Percentiles rank a stretch among this genome's conserved stretches.
Conservation (phyloP, 108 stramenopile genomes). For the Skeletonema costatum region DNA sequence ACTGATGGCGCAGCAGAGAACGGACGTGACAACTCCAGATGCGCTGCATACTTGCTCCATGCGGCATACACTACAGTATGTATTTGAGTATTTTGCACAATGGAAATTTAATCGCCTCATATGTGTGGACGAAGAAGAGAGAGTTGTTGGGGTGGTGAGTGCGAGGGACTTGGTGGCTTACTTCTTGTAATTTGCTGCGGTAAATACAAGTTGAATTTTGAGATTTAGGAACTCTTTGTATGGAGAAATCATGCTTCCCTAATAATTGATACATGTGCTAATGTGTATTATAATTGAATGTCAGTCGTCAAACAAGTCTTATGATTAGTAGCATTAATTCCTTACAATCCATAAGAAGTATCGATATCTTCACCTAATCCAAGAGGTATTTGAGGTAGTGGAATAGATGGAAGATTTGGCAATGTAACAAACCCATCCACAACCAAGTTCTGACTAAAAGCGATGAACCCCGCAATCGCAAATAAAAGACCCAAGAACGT, state of each 20-base stretch:
- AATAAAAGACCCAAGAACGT: constrained; percentile 80
- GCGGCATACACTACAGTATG: constrained; percentile 79
- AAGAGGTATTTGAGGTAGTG: constrained; percentile 47
- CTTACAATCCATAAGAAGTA: constrained; percentile 16
- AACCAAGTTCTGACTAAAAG: constrained; percentile 82
- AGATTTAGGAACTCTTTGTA: background rate
- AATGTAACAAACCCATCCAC: constrained; percentile 79
- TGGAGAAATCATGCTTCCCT: background rate
- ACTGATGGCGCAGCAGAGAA: constrained; percentile 69
- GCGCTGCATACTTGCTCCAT: constrained; percentile 84
- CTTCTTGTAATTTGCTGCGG: constrained; percentile 67
- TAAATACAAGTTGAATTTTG: background rate
- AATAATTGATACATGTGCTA: constrained; percentile 6
- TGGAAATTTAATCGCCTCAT: constrained; percentile 86
- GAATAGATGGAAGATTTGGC: constrained; percentile 45
- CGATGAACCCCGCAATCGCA: constrained; percentile 84
- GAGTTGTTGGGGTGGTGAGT: constrained; percentile 85
- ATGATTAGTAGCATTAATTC: background rate
- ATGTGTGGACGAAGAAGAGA: constrained; percentile 76
- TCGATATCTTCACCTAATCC: constrained; percentile 49
- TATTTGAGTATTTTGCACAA: constrained; percentile 93
- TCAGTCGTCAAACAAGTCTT: background rate
- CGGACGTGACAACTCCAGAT: constrained; percentile 87
- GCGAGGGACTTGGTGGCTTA: constrained; percentile 88
- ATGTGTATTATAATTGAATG: background rate